phyloP scores from a whole-genome alignment of 495 filamentous ascomycete genomes.

The Neurospora sp. region DNA sequence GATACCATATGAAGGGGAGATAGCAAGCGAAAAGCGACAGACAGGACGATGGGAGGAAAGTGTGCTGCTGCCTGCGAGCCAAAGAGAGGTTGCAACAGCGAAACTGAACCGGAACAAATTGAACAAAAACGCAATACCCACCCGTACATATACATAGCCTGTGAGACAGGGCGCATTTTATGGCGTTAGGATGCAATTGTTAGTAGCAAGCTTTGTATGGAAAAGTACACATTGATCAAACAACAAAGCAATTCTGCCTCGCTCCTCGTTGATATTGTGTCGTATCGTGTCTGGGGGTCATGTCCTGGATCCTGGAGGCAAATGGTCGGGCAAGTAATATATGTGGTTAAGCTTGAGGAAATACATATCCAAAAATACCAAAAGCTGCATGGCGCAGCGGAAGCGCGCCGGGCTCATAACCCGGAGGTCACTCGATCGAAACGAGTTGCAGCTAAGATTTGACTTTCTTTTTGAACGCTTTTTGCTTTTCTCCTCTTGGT shows the following conservation, averaged over 20 bases:
- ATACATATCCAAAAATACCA: no score
- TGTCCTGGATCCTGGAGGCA: no score
- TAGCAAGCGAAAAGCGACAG: neutral
- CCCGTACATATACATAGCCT: neutral
- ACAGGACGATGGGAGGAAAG: neutral
- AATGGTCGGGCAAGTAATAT: no score
- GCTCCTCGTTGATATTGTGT: no score
- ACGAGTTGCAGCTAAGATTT: conserved; percentile 3
- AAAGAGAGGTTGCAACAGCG: neutral
- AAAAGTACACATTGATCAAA: no score
- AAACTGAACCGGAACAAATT: neutral
- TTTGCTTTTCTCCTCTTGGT: neutral
- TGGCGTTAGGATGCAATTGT: neutral
- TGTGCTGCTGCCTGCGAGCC: neutral
- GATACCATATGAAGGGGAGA: neutral
- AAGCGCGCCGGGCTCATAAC: conserved; percentile 8
- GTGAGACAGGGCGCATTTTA: neutral
- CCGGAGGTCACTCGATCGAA: conserved; percentile 9
- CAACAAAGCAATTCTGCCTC: no score
- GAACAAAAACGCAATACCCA: neutral
- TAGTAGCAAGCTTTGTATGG: no score
- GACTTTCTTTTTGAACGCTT: neutral
- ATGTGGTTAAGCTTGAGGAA: fast-evolving
- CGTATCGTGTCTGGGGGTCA: no score
- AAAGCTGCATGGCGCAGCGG: conserved; percentile 5